Conservation (phyloP, 2,329 filamentous ascomycete genomes). For the Hymenoscyphus fraxineus region DNA sequence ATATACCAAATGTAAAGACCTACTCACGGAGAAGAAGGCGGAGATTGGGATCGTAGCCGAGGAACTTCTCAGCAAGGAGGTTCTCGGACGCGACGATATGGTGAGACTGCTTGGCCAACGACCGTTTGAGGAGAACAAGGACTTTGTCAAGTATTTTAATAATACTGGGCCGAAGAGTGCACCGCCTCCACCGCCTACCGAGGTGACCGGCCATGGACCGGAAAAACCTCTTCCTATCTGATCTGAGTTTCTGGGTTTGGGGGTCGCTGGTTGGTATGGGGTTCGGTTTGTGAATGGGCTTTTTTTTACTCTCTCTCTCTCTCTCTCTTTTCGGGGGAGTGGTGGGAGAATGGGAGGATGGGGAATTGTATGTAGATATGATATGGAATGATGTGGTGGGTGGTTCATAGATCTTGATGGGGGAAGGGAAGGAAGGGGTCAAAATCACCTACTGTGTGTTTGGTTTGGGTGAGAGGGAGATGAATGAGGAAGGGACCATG, state of each 20-base stretch:
- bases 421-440: no score
- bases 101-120: slow-evolving; percentile 79
- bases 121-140: slow-evolving; percentile 75
- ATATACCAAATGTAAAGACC: slow-evolving; percentile 82
- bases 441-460: no score
- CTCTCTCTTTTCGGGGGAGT: no score
- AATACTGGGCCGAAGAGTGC: slow-evolving; percentile 54
- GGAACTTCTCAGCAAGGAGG: slow-evolving; percentile 87
- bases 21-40: slow-evolving; percentile 79
- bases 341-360: no score
- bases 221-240: background rate
- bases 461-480: no score
- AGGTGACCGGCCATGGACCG: slow-evolving; percentile 29
- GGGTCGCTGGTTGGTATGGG: background rate
- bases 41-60: slow-evolving; percentile 89
- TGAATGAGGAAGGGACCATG: no score
- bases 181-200: slow-evolving; percentile 51
- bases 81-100: slow-evolving; percentile 88
- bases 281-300: background rate
- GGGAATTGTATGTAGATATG: no score
- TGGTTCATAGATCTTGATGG: no score
- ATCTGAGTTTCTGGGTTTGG: background rate
- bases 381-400: no score
- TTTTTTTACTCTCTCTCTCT: no score
- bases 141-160: slow-evolving; percentile 93